Conservation (phyloP, 257 asterid species). For the Phtheirospermum japonicum region DNA sequence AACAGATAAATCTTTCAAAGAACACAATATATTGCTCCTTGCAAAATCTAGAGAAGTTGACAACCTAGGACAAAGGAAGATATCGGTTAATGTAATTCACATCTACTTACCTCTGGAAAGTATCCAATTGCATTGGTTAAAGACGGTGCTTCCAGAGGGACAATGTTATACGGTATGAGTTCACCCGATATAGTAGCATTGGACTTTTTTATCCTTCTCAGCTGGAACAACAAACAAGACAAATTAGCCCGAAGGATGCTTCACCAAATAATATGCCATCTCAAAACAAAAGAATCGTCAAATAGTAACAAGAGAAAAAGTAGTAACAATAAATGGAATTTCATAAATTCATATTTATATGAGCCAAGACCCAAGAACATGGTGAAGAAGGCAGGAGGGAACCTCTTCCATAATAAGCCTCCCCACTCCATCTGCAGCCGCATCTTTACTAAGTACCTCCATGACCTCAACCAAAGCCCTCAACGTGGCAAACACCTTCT, state of each 20-base stretch:
- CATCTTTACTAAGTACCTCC: constrained; percentile 86
- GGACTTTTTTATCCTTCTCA: constrained; percentile 76
- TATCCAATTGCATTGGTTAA: constrained; percentile 82
- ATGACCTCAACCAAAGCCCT: constrained; percentile 96
- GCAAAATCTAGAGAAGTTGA: constrained; percentile 2
- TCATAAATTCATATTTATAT: constrained; percentile 8
- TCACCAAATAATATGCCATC: constrained; percentile 15
- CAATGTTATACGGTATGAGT: constrained; percentile 78
- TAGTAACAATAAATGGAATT: constrained; percentile 13
- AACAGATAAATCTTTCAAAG: constrained; percentile 2
- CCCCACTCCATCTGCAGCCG: constrained; percentile 69
- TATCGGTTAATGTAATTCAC: constrained; percentile 6
- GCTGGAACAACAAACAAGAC: constrained; percentile 45
- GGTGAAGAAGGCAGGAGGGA: constrained; percentile 18
- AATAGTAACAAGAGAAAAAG: constrained; percentile 20
- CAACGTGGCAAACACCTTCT: constrained; percentile 70
- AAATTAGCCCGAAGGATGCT: constrained; percentile 26
- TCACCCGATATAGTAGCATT: constrained; percentile 72
- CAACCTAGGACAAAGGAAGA: constrained; percentile 1
- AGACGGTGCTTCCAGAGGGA: constrained; percentile 86
- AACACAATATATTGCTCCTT: constrained; percentile 16
- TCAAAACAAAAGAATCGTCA: constrained; percentile 15
- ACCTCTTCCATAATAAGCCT: constrained; percentile 87
- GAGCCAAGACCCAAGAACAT: constrained; percentile 22
- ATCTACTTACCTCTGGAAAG: constrained; percentile 81